Conservation (phyloP, 192 early-diverging fungal species). For the Mortierella hygrophila region DNA sequence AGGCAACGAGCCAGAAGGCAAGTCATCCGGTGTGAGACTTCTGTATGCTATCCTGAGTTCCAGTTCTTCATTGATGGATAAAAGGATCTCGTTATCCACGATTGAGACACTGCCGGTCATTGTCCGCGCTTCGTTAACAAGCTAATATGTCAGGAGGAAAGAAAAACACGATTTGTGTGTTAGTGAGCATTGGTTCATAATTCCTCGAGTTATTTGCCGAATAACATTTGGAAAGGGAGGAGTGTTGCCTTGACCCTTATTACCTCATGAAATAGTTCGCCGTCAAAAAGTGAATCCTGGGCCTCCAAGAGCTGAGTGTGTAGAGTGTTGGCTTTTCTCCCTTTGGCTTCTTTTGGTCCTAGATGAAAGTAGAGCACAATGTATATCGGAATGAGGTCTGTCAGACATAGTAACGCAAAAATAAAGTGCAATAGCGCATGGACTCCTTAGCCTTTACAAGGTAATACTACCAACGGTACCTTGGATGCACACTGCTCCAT, state of each 20-base stretch:
- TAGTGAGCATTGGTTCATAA: not conserved
- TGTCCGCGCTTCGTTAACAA: slow-evolving; percentile 38
- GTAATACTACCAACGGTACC: not conserved
- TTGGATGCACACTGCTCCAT: slow-evolving; percentile 16
- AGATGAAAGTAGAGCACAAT: not conserved
- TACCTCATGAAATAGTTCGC: slow-evolving; percentile 62
- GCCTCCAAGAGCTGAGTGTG: slow-evolving; percentile 57
- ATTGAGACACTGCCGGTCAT: slow-evolving; percentile 46
- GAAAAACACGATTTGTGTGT: not conserved
- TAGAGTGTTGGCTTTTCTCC: slow-evolving; percentile 5
- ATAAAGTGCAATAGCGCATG: not conserved
- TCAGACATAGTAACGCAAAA: not conserved
- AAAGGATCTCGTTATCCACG: slow-evolving; percentile 48
- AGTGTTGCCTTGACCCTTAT: not conserved
- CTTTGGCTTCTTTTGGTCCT: slow-evolving; percentile 11
- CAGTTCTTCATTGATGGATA: slow-evolving; percentile 50
- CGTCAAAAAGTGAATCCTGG: slow-evolving; percentile 61
- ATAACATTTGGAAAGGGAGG: not conserved
- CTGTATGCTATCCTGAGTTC: slow-evolving; percentile 51
- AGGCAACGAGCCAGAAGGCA: not conserved
- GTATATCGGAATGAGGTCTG: not conserved
- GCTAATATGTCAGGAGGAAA: not conserved
- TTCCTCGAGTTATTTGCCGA: too few relatives aligned
- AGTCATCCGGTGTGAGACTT: slow-evolving; percentile 6
- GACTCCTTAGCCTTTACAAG: too few relatives aligned